Conservation (phyloP, 2,329 filamentous ascomycete species). For the Rasamsonia emersonii region DNA sequence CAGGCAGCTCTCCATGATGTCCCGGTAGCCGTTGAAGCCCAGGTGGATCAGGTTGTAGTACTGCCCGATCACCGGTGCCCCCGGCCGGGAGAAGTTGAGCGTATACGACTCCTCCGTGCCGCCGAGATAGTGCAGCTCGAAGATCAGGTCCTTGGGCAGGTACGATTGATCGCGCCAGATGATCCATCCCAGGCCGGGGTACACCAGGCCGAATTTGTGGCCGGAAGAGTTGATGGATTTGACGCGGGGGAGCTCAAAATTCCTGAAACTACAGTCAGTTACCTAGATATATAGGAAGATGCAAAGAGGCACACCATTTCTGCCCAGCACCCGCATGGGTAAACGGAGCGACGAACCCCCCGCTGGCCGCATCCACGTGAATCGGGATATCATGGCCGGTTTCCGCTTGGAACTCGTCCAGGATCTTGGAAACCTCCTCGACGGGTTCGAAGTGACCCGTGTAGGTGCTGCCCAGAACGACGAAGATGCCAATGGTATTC, state of each 20-base stretch:
- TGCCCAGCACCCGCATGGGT: constrained; percentile 27
- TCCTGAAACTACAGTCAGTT: constrained; percentile 11
- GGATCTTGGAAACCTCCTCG: constrained; percentile 55
- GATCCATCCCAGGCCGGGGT: constrained; percentile 62
- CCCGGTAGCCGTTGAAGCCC: constrained; percentile 56
- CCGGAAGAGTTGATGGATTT: constrained; percentile 52
- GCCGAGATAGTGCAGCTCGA: constrained; percentile 63
- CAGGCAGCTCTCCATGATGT: constrained; percentile 57
- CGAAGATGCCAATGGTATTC: constrained; percentile 69
- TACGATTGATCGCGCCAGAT: constrained; percentile 58
- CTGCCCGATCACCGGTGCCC: constrained; percentile 60
- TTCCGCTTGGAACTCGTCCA: constrained; percentile 54
- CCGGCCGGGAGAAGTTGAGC: constrained; percentile 63
- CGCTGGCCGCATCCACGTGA: constrained; percentile 36
- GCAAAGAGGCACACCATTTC: constrained; percentile 43
- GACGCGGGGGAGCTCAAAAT: constrained; percentile 27
- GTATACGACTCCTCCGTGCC: constrained; percentile 64
- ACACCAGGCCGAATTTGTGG: constrained; percentile 48
- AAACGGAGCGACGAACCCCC: constrained; percentile 37
- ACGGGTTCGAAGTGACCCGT: constrained; percentile 68
- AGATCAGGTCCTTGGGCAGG: constrained; percentile 60
- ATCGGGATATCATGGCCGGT: constrained; percentile 60
- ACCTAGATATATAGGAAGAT: constrained; percentile 1
- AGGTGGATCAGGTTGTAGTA: constrained; percentile 67
- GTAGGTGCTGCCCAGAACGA: constrained; percentile 64